Percentiles rank a stretch among this genome's conserved stretches.
These are phyloP conservation scores for Ogataea ramenticola DNA, from an alignment of 805 yeast genomes.

Conservation along the genomic window DNA sequence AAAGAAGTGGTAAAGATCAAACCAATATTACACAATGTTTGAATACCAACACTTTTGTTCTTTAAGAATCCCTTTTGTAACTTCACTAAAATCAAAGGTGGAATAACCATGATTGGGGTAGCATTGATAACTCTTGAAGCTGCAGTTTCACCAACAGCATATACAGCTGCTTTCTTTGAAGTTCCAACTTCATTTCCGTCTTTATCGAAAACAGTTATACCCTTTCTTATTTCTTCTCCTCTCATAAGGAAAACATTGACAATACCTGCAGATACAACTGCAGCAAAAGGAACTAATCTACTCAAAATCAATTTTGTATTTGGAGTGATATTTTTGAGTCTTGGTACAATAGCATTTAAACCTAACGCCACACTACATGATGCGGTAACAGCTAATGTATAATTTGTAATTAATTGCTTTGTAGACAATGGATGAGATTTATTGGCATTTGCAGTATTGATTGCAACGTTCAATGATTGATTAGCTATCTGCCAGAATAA, in stretches of 20 bases:
- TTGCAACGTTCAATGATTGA: slow-evolving; percentile 94
- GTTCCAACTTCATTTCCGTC: slow-evolving; percentile 60
- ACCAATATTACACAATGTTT: slow-evolving; percentile 74
- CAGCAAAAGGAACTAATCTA: slow-evolving; percentile 95
- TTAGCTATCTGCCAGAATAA: slow-evolving; percentile 97
- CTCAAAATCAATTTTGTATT: slow-evolving; percentile 64
- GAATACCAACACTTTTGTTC: slow-evolving; percentile 58
- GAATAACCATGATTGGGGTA: slow-evolving; percentile 95
- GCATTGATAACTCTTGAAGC: slow-evolving; percentile 92
- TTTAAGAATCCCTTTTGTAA: slow-evolving; percentile 66
- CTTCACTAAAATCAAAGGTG: slow-evolving; percentile 77
- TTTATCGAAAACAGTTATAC: slow-evolving; percentile 64
- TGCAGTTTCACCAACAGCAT: slow-evolving; percentile 97
- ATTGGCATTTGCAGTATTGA: slow-evolving; percentile 93
- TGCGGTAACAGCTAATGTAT: slow-evolving; percentile 84
- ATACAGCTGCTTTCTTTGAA: slow-evolving; percentile 79
- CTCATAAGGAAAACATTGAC: slow-evolving; percentile 97
- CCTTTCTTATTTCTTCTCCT: slow-evolving; percentile 84
- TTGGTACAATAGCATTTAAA: slow-evolving; percentile 84
- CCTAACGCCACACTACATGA: slow-evolving; percentile 96
- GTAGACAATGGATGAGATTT: slow-evolving; percentile 88
- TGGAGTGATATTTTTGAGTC: slow-evolving; percentile 63
- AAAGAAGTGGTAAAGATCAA: slow-evolving; percentile 81
- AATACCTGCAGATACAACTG: slow-evolving; percentile 95
- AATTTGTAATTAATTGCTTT: slow-evolving; percentile 68